phyloP scores from a whole-genome alignment of 2,329 filamentous ascomycete species.

The Fusarium sp. region DNA sequence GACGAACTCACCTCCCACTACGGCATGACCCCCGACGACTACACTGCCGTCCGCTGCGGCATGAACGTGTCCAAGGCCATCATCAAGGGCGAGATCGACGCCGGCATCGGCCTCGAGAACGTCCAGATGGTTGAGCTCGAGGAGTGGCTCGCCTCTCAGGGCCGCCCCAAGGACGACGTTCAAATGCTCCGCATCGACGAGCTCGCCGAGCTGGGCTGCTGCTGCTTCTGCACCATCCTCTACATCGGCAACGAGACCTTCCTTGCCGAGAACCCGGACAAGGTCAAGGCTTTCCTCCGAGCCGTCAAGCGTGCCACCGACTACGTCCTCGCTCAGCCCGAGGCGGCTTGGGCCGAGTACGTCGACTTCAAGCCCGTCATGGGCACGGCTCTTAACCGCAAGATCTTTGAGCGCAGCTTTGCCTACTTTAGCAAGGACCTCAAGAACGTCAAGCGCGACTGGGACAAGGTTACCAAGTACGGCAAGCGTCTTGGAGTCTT shows the following conservation, averaged over 20 bases:
- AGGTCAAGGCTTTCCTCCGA: slow-evolving; percentile 71
- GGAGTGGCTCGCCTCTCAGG: slow-evolving; percentile 72
- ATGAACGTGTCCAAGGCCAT: slow-evolving; percentile 84
- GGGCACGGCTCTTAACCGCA: slow-evolving; percentile 72
- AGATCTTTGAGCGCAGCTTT: slow-evolving; percentile 81
- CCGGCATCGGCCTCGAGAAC: slow-evolving; percentile 79
- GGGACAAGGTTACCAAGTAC: slow-evolving; percentile 79
- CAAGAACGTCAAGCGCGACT: slow-evolving; percentile 77
- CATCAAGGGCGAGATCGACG: slow-evolving; percentile 74
- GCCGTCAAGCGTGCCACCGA: slow-evolving; percentile 79
- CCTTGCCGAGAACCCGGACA: slow-evolving; percentile 69
- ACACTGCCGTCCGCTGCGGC: slow-evolving; percentile 78
- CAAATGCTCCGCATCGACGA: slow-evolving; percentile 84
- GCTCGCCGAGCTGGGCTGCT: slow-evolving; percentile 79
- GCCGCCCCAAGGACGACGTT: slow-evolving; percentile 70
- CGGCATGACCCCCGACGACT: slow-evolving; percentile 74
- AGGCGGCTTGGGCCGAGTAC: slow-evolving; percentile 71
- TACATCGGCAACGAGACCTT: slow-evolving; percentile 82
- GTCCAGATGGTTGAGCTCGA: slow-evolving; percentile 85
- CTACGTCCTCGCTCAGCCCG: slow-evolving; percentile 70
- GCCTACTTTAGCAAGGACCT: slow-evolving; percentile 78
- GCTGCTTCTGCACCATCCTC: slow-evolving; percentile 83
- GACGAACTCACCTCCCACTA: slow-evolving; percentile 82
- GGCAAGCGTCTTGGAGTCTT: slow-evolving; percentile 76
- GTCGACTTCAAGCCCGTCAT: slow-evolving; percentile 75